Evolutionary conservation across 192 early-diverging fungal genomes (phyloP), one percentile per base, ranked within the genome.

Genomic region (Haplosporangium gracile): DNA sequence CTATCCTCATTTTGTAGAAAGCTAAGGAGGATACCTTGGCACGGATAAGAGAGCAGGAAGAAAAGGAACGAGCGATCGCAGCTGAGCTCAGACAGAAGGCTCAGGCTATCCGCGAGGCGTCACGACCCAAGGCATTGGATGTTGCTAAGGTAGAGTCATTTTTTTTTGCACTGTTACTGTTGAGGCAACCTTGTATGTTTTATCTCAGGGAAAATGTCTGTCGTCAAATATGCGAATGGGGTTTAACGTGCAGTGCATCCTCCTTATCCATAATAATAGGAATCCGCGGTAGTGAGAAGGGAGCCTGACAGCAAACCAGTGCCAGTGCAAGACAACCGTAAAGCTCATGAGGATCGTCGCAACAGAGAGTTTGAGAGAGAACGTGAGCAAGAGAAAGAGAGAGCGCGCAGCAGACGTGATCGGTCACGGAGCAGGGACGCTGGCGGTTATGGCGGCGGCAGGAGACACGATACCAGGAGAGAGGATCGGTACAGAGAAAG

Each of bases 61-160:
- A 86, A 32, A 88, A 89, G 65, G 89, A 88, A 15, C 82, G 82
- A 38, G 85, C 78, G 26, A 77, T 77, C 39, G 72, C 81, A 20
- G 72, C 78, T n/a, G 88, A 90, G n/a, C 78, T 89, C 70, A 85
- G 88, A 36, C 76, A 84, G 51, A 83, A 86, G 13, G 87, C 82
- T 16, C 73, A 45, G 65, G 77, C 34, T 15, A 79, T 88, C 45
- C 70, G 57, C 42, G 68, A 81, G 45, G 73, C 74, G 16, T 63
- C 55, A n/a, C 69, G 77, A 40, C 85, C 82, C 39, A 81, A 72
- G 13, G 78, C 80, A 42, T 53, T 70, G 39, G 76, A 70, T 70
- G 45, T 81, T 32, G 74, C 53, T 22, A 42, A 24, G 55, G 83
- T 85, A 85, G 39, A 63, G 4, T 39, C 16, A 2, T 29, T 65